These are phyloP conservation scores for Noccaea bulbosa DNA, from an alignment of 345 rosid species.

Conservation along the genomic window DNA sequence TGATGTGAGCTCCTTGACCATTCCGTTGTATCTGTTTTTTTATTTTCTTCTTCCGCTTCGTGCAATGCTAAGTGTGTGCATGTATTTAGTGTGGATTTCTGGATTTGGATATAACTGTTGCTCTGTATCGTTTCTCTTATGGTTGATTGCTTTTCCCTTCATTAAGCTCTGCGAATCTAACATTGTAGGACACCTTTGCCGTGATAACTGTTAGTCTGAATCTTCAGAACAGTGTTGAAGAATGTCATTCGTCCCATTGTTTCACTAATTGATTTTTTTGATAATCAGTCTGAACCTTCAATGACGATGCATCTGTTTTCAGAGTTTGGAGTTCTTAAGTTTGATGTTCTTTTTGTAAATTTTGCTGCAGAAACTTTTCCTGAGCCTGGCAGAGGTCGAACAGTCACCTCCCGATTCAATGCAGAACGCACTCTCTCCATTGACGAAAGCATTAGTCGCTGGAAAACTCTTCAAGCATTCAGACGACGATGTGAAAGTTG, in stretches of 20 bases:
- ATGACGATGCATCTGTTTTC: background rate
- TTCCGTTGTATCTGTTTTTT: background rate
- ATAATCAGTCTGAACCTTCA: background rate
- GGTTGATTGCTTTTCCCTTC: background rate
- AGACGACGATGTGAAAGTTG: constrained; percentile 81
- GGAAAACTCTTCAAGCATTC: constrained; percentile 68
- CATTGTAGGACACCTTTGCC: background rate
- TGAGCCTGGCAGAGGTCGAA: constrained; percentile 69
- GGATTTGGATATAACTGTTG: background rate
- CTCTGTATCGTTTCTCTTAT: background rate
- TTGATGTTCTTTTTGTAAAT: constrained; percentile 22
- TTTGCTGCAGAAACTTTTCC: constrained; percentile 66
- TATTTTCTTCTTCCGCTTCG: background rate
- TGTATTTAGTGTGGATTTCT: constrained; percentile 33
- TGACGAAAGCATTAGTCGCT: constrained; percentile 68
- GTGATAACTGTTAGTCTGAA: background rate
- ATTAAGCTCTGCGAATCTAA: constrained; percentile 9
- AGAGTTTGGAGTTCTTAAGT: constrained; percentile 1
- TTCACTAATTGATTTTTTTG: background rate
- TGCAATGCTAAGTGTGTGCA: constrained; percentile 32
- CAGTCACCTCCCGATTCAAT: constrained; percentile 78
- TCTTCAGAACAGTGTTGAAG: background rate
- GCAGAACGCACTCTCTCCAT: constrained; percentile 74
- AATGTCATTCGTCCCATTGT: background rate
- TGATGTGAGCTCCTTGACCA: constrained; percentile 59